Percentiles rank a stretch among this genome's conserved stretches.
These are phyloP conservation scores for Hemileccinum rubropunctum DNA, from an alignment of 768 basidiomycete genomes.

Conservation along the genomic window DNA sequence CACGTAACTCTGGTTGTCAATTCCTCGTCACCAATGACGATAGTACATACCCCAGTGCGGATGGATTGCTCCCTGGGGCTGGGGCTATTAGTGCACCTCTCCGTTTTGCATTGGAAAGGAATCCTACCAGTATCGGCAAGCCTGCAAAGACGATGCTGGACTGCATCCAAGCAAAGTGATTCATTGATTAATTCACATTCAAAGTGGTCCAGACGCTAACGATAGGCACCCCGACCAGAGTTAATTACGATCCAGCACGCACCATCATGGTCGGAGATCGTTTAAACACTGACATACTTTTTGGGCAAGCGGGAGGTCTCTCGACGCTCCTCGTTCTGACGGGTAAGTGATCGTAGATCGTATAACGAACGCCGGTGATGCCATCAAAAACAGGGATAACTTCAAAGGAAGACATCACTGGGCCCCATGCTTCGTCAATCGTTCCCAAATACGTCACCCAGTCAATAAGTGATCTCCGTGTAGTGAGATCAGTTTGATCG, in stretches of 20 bases:
- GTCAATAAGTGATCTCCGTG: constrained; percentile 79
- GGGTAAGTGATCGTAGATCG: constrained; percentile 44
- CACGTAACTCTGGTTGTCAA: constrained; percentile 69
- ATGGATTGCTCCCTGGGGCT: constrained; percentile 77
- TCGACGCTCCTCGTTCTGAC: constrained; percentile 89
- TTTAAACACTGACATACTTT: constrained; percentile 92
- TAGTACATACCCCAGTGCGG: constrained; percentile 79
- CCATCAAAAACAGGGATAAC: constrained; percentile 61
- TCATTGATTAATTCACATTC: not conserved
- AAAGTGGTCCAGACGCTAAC: constrained; percentile 8
- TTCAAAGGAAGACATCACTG: constrained; percentile 66
- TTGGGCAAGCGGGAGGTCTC: constrained; percentile 84
- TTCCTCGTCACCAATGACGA: constrained; percentile 95
- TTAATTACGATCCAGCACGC: constrained; percentile 78
- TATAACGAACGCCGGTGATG: not conserved
- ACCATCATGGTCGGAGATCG: constrained; percentile 98
- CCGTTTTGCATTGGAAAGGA: constrained; percentile 62
- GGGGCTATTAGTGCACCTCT: constrained; percentile 85
- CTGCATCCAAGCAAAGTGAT: constrained; percentile 78
- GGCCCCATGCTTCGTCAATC: constrained; percentile 63
- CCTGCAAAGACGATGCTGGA: constrained; percentile 92
- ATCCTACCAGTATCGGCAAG: constrained; percentile 84
- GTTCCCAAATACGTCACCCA: constrained; percentile 80
- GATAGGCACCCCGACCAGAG: constrained; percentile 43
- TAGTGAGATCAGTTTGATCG: constrained; percentile 23